phyloP scores from a whole-genome alignment of 2,329 filamentous ascomycete species.

The Cryphonectria nitschkei region DNA sequence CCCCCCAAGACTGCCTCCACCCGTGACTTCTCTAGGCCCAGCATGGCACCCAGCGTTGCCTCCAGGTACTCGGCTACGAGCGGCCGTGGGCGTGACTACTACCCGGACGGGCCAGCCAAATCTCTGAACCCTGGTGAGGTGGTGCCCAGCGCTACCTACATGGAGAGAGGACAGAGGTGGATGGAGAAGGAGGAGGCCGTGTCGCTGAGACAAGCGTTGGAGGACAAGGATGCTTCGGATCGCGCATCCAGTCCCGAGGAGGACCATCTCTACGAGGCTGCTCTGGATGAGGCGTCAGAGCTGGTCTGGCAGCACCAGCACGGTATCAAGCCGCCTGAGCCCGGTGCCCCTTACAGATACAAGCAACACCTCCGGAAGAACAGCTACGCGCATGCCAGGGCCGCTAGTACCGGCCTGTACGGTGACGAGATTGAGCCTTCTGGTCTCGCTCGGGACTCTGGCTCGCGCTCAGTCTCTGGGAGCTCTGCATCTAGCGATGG shows the following conservation, averaged over 20 bases:
- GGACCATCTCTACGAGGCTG: constrained; percentile 66
- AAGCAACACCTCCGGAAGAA: constrained; percentile 70
- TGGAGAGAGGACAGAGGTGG: constrained; percentile 75
- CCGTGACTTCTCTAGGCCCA: constrained; percentile 41
- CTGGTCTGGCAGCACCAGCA: constrained; percentile 78
- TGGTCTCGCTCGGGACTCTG: constrained; percentile 48
- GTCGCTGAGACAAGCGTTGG: constrained; percentile 71
- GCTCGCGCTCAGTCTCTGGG: constrained; percentile 52
- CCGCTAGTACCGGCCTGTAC: constrained; percentile 60
- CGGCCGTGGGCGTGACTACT: constrained; percentile 55
- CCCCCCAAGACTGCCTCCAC: constrained; percentile 28
- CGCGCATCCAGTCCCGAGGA: constrained; percentile 57
- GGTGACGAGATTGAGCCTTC: constrained; percentile 51
- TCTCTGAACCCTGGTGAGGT: constrained; percentile 62
- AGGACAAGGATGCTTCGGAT: constrained; percentile 67
- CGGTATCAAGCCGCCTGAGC: constrained; percentile 55
- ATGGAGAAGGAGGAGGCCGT: constrained; percentile 80
- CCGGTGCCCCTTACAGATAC: constrained; percentile 69
- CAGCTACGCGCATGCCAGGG: constrained; percentile 70
- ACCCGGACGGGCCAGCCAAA: constrained; percentile 46
- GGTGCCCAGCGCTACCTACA: constrained; percentile 69
- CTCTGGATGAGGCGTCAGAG: constrained; percentile 77
- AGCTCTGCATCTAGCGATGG: constrained; percentile 56
- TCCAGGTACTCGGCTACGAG: constrained; percentile 55
- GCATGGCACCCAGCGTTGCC: constrained; percentile 50